Evolutionary conservation across 345 rosid species (phyloP), one percentile per base, ranked within the genome.

Genomic region (Pistacia vera): DNA sequence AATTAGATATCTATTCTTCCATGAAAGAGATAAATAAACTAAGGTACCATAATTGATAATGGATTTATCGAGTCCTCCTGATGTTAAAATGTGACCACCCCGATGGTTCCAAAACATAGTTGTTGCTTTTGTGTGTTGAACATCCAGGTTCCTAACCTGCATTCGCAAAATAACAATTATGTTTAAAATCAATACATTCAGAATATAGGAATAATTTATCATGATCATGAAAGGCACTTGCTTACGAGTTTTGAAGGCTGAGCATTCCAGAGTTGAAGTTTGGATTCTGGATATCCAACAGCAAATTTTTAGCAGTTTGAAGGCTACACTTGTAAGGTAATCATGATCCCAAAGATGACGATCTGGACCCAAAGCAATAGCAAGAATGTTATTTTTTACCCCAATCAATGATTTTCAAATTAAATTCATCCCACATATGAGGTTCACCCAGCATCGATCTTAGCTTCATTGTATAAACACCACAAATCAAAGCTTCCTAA

Each of bases 221-320:
- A 36, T 52, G 20, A 72, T 51, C 64, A 36, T 17, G 49, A 5
- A 54, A 17, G 9, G 60, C 38, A 35, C 41, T 36, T 36, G 28
- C 71, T 77, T 85, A 84, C 91, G 61, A 84, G 81, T 86, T 82
- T 82, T 55, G 78, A 76, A 77, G 87, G 74, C 82, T 88, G 84
- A 1, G 71, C 77, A 74, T 88, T 89, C 87, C 88, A 86, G 30
- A 86, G 79, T 75, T 80, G 72, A 69, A 84, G 79, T 71, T 56
- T 76, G 63, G 88, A 86, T 20, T 56, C 10, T 78, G 71, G 63
- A 84, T 25, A 25, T 25, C 25, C 25, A 25, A 25, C 78, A n/a
- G 84, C 85, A 35, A 86, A 68, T 77, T 78, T 81, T 81, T 63
- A 68, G 20, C 85, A 88, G 86, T 88, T 25, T 25, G 0, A 25